Conservation (phyloP, 306 rosid genomes). For the Alnus rubra region DNA sequence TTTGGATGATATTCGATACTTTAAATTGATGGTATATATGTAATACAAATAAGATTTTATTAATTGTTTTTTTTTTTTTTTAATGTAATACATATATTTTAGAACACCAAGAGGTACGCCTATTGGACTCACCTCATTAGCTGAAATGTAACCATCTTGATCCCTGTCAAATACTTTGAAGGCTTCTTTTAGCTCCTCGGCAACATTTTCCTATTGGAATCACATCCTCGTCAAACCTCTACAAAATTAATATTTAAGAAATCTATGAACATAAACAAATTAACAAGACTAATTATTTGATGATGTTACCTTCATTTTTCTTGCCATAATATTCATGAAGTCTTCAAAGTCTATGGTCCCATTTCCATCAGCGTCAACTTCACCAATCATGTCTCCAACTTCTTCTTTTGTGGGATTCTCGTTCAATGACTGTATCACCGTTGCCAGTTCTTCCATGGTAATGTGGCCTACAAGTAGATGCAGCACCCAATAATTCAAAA, state of each 20-base stretch:
- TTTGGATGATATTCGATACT: too few relatives aligned
- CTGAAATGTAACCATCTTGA: slow-evolving; percentile 58
- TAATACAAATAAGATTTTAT: too few relatives aligned
- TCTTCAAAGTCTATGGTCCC: slow-evolving; percentile 50
- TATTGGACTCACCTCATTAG: slow-evolving; percentile 31
- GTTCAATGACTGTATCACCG: slow-evolving; percentile 40
- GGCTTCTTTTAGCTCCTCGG: slow-evolving; percentile 60
- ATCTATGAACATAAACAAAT: not conserved
- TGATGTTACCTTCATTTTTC: slow-evolving; percentile 44
- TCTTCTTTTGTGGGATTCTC: slow-evolving; percentile 50
- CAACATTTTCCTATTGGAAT: slow-evolving; percentile 38
- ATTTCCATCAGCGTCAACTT: slow-evolving; percentile 36
- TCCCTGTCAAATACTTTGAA: slow-evolving; percentile 59
- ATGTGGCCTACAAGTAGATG: slow-evolving; percentile 33
- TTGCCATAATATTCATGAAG: slow-evolving; percentile 54
- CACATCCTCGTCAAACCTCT: not conserved
- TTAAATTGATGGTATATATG: too few relatives aligned
- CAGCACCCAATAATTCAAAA: not conserved
- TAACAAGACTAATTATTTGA: too few relatives aligned
- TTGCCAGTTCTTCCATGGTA: slow-evolving; percentile 39
- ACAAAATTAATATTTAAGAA: not conserved
- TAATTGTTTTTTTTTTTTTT: too few relatives aligned
- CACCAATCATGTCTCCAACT: slow-evolving; percentile 46
- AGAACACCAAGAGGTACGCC: not conserved
- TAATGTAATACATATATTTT: too few relatives aligned